Percentiles rank a stretch among this genome's conserved stretches.
These are phyloP conservation scores for Ustulina deusta DNA, from an alignment of 2,329 filamentous ascomycete species.

Conservation along the genomic window DNA sequence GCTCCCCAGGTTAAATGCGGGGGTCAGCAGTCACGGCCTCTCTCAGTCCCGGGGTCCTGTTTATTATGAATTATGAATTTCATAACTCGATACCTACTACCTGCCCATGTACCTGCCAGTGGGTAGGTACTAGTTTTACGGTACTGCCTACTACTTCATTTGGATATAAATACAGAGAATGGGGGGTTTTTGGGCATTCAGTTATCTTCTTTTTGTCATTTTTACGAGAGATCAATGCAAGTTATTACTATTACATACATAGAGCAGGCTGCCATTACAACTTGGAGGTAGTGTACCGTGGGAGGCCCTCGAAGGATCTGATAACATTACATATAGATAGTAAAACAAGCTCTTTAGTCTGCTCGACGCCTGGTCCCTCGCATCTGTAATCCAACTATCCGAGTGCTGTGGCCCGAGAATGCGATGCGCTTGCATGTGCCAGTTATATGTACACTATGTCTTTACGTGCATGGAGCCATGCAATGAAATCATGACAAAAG, in stretches of 20 bases:
- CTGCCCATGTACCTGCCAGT: too few species aligned
- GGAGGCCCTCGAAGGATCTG: conserved; percentile 9
- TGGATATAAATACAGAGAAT: background rate
- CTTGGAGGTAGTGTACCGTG: conserved; percentile 12
- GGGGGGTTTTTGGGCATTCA: conserved; percentile 6
- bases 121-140: background rate
- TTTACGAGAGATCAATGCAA: conserved; percentile 34
- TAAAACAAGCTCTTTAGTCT: conserved; percentile 17
- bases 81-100: conserved; percentile 15
- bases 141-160: background rate
- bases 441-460: conserved; percentile 8
- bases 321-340: conserved; percentile 8
- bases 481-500: conserved; percentile 8
- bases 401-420: conserved; percentile 15
- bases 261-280: conserved; percentile 2
- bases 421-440: conserved; percentile 26
- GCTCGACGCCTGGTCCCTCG: conserved; percentile 11
- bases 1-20: conserved; percentile 23
- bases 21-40: conserved; percentile 18
- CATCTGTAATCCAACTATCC: conserved; percentile 12
- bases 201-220: conserved; percentile 30
- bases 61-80: conserved; percentile 13
- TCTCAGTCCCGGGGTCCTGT: too few species aligned
- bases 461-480: conserved; percentile 18
- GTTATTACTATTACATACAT: conserved; percentile 13